These are phyloP conservation scores for Phaeosphaeriaceae sp. DNA, from an alignment of 2,329 filamentous ascomycete species.

Conservation along the genomic window DNA sequence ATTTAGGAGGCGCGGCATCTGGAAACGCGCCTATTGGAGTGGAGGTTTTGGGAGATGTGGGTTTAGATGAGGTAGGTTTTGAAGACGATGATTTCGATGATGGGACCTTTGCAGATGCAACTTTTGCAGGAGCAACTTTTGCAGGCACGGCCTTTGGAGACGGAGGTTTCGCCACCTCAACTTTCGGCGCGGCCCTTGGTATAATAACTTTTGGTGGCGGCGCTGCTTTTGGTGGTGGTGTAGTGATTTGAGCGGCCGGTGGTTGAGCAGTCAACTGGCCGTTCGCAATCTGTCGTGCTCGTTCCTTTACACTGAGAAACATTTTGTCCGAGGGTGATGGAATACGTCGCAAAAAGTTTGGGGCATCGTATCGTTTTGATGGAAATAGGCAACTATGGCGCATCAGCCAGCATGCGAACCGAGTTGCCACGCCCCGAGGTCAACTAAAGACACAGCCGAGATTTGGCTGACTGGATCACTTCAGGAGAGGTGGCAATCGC, in stretches of 20 bases:
- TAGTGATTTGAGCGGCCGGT: slow-evolving; percentile 11
- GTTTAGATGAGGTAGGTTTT: slow-evolving; percentile 11
- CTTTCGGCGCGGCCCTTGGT: slow-evolving; percentile 8
- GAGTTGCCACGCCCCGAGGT: slow-evolving; percentile 7
- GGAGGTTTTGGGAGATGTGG: slow-evolving; percentile 11
- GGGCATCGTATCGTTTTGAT: slow-evolving; percentile 7
- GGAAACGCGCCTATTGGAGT: slow-evolving; percentile 12
- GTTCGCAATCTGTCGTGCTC: slow-evolving; percentile 12
- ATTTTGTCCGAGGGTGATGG: slow-evolving; percentile 17
- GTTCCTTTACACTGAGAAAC: slow-evolving; percentile 31
- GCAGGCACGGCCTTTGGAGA: slow-evolving; percentile 5
- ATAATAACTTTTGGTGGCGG: slow-evolving; percentile 13
- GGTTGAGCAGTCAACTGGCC: slow-evolving; percentile 10
- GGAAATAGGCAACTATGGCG: slow-evolving; percentile 12
- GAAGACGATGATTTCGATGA: slow-evolving; percentile 5
- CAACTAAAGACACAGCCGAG: slow-evolving; percentile 22
- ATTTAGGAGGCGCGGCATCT: slow-evolving; percentile 5
- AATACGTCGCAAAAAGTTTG: slow-evolving; percentile 5
- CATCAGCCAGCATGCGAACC: slow-evolving; percentile 26
- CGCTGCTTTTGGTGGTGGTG: slow-evolving; percentile 6
- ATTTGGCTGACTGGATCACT: slow-evolving; percentile 19
- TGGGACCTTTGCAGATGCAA: slow-evolving; percentile 4
- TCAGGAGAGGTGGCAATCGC: slow-evolving; percentile 12
- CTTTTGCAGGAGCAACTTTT: neutral
- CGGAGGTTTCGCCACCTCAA: slow-evolving; percentile 4